Evolutionary conservation across 2,329 filamentous ascomycete genomes (phyloP).

Genomic region (Harringtonia lauricola): DNA sequence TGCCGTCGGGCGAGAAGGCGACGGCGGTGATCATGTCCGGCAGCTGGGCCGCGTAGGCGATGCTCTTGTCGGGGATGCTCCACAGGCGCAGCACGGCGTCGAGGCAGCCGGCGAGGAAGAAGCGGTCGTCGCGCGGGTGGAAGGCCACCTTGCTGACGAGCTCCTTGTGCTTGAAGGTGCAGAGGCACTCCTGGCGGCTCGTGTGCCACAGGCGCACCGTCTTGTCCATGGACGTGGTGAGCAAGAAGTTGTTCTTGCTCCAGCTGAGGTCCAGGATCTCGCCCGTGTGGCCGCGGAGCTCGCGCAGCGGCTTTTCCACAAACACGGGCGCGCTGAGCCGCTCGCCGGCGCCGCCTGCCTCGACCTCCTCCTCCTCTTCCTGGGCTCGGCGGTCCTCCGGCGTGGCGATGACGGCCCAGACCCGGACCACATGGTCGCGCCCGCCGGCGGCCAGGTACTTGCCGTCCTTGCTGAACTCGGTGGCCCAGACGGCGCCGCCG

Average conservation of each 20-base stretch:
- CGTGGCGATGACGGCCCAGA: constrained; percentile 82
- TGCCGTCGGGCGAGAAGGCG: constrained; percentile 85
- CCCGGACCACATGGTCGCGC: constrained; percentile 71
- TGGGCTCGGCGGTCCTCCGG: constrained; percentile 65
- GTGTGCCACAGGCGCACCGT: constrained; percentile 92
- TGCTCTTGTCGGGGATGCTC: constrained; percentile 94
- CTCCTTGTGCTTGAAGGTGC: constrained; percentile 88
- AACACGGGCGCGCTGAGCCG: constrained; percentile 87
- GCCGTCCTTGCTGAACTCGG: constrained; percentile 87
- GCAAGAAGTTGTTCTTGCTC: constrained; percentile 97
- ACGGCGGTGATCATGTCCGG: constrained; percentile 90
- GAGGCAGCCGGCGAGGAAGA: constrained; percentile 88
- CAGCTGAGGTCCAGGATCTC: constrained; percentile 88
- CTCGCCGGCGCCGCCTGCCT: constrained; percentile 38
- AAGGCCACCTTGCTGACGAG: constrained; percentile 93
- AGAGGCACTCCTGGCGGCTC: constrained; percentile 73
- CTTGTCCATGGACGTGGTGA: constrained; percentile 97
- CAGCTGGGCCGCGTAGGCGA: constrained; percentile 68
- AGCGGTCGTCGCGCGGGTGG: constrained; percentile 88
- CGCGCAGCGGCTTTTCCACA: constrained; percentile 60
- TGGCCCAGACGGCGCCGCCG: constrained; percentile 74
- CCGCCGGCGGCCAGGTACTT: constrained; percentile 86
- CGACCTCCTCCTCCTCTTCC: constrained; percentile 53
- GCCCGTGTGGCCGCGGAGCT: constrained; percentile 74
- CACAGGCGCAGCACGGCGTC: constrained; percentile 82